Evolutionary conservation across 495 filamentous ascomycete genomes (phyloP).

Genomic region (Staphylotrichum tortipilum): DNA sequence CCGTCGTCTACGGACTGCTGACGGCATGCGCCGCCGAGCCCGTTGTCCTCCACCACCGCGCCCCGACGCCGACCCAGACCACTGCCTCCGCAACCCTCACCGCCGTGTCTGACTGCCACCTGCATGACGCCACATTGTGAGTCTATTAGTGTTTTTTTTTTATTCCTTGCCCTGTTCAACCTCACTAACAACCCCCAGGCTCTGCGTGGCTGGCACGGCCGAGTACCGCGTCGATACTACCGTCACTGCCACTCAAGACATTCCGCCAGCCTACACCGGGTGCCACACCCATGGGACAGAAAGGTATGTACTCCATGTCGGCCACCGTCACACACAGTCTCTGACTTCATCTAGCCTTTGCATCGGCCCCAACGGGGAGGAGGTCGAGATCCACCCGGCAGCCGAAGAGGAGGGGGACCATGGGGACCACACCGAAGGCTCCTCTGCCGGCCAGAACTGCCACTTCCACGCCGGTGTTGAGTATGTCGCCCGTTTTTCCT

Average conservation of each 20-base stretch:
- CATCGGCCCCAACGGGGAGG: slow-evolving; percentile 2
- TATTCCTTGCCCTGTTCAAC: too few species aligned
- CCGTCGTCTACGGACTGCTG: slow-evolving; percentile 12
- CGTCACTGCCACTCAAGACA: slow-evolving; percentile 12
- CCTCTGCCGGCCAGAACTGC: slow-evolving; percentile 27
- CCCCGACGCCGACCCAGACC: slow-evolving; percentile 5
- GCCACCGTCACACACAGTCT: not conserved
- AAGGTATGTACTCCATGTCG: not conserved
- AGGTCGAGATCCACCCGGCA: not conserved
- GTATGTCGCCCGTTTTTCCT: slow-evolving; percentile 26
- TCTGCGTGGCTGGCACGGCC: slow-evolving; percentile 12
- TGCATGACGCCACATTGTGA: slow-evolving; percentile 9
- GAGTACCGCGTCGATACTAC: slow-evolving; percentile 14
- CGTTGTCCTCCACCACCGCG: too few species aligned
- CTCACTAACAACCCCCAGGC: not conserved
- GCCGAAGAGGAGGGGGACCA: not conserved
- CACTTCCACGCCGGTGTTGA: slow-evolving; percentile 63
- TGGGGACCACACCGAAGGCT: not conserved
- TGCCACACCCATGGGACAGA: slow-evolving; percentile 11
- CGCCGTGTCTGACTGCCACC: slow-evolving; percentile 13
- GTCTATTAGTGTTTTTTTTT: not conserved
- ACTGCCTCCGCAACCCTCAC: not conserved
- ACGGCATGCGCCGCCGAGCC: not conserved
- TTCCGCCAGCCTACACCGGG: slow-evolving; percentile 14
- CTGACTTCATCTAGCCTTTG: not conserved